Evolutionary conservation across 1,139 yeast species (phyloP).

Genomic region (Candida albicans): DNA sequence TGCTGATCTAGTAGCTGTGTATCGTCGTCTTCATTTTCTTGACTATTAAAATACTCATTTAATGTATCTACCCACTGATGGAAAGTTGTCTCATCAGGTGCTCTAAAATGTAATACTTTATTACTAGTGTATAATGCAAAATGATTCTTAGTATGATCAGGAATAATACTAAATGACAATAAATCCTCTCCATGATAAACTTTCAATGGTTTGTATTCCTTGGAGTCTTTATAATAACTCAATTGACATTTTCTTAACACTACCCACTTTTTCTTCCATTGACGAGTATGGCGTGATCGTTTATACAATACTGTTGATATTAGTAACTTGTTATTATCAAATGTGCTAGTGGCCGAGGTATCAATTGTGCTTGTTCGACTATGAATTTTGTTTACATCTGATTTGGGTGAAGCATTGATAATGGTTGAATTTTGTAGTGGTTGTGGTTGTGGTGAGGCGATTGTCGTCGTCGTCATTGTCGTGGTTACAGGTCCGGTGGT

Average conservation of each 20-base stretch:
- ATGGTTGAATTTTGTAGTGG: too few species aligned
- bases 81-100: constrained; percentile 33
- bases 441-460: too few species aligned
- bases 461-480: too few species aligned
- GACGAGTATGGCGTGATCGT: constrained; percentile 25
- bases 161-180: constrained; percentile 24
- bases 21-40: constrained; percentile 1
- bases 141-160: constrained; percentile 35
- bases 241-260: constrained; percentile 57
- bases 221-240: constrained; percentile 56
- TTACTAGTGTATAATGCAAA: constrained; percentile 43
- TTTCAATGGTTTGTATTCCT: constrained; percentile 55
- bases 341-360: neutral
- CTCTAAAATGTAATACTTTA: constrained; percentile 44
- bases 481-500: too few species aligned
- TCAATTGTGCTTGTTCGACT: neutral
- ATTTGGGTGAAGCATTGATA: too few species aligned
- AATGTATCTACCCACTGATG: constrained; percentile 43
- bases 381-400: too few species aligned
- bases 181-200: constrained; percentile 34
- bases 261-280: constrained; percentile 58
- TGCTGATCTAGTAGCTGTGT: constrained; percentile 4
- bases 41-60: constrained; percentile 21
- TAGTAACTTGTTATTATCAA: constrained; percentile 16
- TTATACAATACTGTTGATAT: constrained; percentile 21